These are phyloP conservation scores for Quercus wislizeni DNA, from an alignment of 306 rosid genomes.

Conservation along the genomic window DNA sequence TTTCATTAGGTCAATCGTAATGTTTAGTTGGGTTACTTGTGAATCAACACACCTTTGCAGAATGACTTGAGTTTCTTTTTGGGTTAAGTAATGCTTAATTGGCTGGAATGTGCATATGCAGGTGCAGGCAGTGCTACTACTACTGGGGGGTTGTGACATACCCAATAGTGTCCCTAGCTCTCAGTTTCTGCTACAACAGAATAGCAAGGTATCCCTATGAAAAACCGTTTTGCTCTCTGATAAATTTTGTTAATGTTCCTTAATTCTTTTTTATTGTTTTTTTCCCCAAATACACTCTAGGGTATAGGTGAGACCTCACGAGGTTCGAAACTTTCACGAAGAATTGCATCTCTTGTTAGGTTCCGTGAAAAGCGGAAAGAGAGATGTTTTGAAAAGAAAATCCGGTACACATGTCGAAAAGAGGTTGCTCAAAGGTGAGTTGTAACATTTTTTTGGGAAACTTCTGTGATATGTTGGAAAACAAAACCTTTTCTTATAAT, in stretches of 20 bases:
- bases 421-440: constrained; percentile 79
- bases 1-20: neutral
- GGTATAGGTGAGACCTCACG: constrained; percentile 45
- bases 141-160: constrained; percentile 57
- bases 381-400: constrained; percentile 78
- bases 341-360: constrained; percentile 77
- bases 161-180: constrained; percentile 29
- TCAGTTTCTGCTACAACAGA: constrained; percentile 32
- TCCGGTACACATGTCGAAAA: constrained; percentile 65
- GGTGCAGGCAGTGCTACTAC: constrained; percentile 77
- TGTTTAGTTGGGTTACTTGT: neutral
- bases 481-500: neutral
- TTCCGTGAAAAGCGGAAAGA: constrained; percentile 79
- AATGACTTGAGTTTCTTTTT: neutral
- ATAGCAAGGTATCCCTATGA: constrained; percentile 42
- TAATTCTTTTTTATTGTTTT: neutral
- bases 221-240: constrained; percentile 1
- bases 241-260: neutral
- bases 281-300: constrained; percentile 28
- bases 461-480: neutral
- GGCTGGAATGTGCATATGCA: constrained; percentile 25
- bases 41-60: neutral
- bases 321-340: constrained; percentile 57
- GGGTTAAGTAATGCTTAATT: neutral
- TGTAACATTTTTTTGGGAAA: neutral